Base-by-base conservation (phyloP, 1,284 basidiomycete genomes). In the Sanghuangporus weigelae region DNA sequence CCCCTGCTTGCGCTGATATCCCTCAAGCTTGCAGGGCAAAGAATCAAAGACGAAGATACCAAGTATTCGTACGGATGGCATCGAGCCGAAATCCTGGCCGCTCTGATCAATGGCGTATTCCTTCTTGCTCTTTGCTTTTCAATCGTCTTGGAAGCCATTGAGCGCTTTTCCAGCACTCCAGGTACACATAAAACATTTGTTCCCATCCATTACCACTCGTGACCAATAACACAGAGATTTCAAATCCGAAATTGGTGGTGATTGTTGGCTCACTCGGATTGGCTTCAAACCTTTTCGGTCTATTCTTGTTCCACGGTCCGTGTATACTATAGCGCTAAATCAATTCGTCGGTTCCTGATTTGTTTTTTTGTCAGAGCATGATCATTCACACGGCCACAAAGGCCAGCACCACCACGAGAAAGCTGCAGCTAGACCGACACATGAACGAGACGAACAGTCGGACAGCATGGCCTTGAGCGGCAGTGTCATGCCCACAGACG, bases 31-130 rank as follows among this genome's bases (percentile, higher is more conserved):
- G 83, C 87, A 31, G 77, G 53, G 76, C 73, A 62, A 35, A 61
- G 49, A 23, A 39, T 60, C 21, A 35, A 59, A 46, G 64, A 67
- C 38, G 60, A 63, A 7, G 76, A 79, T 67, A 75, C 80, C 44
- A 85, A 86, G 49, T 96, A 95, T 74, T 92, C 93, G 1, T 97
- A 96, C 72, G 95, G 95, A 21, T 98, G 96, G 95, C 96, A 99
- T 76, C 84, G 97, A 63, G 97, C 97, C n/a, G 97, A 99, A 73
- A 97, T 99, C 66, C 84, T 99, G 7, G 95, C 95, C 36, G 94
- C 95, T 0, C 82, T 99, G 54, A 80, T 98, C 71, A 99, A 99
- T 71, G 96, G 97, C 57, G 96, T 98, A 60, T 98, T 98, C 79
- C 84, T 99, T 3, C 79, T 95, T 56, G 96, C 97, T 0, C 85